Percentiles rank a stretch among this genome's conserved stretches.
Conservation (phyloP, 768 basidiomycete species). For the Psilocybe subaeruginosa region DNA sequence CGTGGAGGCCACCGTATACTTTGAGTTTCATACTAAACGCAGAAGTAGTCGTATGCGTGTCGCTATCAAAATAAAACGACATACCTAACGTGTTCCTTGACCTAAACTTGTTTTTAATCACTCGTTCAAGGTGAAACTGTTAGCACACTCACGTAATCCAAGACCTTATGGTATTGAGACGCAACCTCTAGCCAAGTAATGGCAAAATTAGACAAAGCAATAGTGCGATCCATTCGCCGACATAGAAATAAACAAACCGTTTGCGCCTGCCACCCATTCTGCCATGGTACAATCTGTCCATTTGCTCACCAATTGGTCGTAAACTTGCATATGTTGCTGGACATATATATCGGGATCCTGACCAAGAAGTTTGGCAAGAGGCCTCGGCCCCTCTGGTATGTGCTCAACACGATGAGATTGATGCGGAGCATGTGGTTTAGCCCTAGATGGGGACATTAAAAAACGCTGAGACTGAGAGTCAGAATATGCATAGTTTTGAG, state of each 20-base stretch:
- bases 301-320: constrained; percentile 44
- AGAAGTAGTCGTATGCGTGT: neutral
- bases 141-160: constrained; percentile 49
- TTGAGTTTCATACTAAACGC: constrained; percentile 43
- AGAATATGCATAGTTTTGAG: neutral
- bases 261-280: constrained; percentile 58
- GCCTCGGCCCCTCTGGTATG: constrained; percentile 12
- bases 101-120: constrained; percentile 26
- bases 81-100: constrained; percentile 50
- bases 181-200: constrained; percentile 40
- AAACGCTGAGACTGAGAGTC: neutral
- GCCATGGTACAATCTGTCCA: constrained; percentile 55
- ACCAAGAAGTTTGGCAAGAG: constrained; percentile 43
- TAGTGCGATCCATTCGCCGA: neutral
- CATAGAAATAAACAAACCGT: constrained; percentile 36
- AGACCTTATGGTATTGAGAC: constrained; percentile 41
- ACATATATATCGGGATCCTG: constrained; percentile 46
- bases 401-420: neutral
- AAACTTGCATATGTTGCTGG: constrained; percentile 42
- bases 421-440: neutral
- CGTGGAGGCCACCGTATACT: constrained; percentile 47
- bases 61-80: constrained; percentile 3
- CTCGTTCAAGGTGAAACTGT: neutral
- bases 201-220: too few relatives aligned
- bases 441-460: neutral